Conservation (phyloP, 306 rosid species). For the Purshia tridentata region DNA sequence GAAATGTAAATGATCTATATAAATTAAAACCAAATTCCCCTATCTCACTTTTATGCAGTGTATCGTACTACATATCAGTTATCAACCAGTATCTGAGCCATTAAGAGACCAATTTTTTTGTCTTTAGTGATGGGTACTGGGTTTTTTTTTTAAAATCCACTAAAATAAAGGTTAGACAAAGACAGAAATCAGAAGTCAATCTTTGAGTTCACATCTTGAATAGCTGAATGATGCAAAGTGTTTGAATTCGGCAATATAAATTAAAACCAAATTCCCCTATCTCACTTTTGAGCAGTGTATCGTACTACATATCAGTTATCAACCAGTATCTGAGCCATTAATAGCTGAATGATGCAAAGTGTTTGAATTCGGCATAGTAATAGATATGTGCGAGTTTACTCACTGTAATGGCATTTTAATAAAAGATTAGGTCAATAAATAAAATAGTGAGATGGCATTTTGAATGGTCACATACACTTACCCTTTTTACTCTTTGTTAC, state of each 20-base stretch:
- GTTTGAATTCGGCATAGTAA: neutral
- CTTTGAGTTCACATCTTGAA: neutral
- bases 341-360: neutral
- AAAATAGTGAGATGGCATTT: neutral
- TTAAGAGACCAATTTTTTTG: neutral
- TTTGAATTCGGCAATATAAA: neutral
- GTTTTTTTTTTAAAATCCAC: neutral
- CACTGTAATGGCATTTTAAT: neutral
- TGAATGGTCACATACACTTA: neutral
- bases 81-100: neutral
- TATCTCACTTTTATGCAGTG: neutral
- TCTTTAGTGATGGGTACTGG: neutral
- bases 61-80: neutral
- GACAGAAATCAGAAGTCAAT: neutral
- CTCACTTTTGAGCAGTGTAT: neutral
- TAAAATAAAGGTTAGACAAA: neutral
- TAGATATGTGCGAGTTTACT: neutral
- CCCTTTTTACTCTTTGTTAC: conserved; percentile 7
- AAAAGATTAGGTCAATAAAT: neutral
- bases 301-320: neutral
- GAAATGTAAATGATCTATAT: conserved; percentile 2
- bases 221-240: neutral
- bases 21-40: conserved; percentile 5
- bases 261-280: conserved; percentile 5
- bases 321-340: neutral